phyloP scores from a whole-genome alignment of 1,139 yeast genomes.

The Yamadazyma triangularis region DNA sequence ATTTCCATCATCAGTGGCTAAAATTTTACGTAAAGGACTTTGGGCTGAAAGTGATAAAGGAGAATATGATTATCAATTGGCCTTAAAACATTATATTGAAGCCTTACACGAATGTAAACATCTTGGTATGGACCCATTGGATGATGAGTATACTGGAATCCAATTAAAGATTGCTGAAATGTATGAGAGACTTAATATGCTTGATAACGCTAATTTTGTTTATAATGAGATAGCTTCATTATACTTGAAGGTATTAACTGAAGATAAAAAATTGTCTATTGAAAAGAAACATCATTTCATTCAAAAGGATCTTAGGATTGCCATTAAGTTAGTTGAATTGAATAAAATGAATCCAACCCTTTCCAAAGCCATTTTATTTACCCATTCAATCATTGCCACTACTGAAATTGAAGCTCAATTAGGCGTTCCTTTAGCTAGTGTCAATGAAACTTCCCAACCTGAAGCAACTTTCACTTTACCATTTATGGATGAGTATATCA shows the following conservation, averaged over 20 bases:
- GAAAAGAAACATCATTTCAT: conserved; percentile 39
- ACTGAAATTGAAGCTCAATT: conserved; percentile 29
- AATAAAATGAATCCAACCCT: conserved; percentile 47
- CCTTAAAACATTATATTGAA: conserved; percentile 63
- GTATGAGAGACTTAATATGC: conserved; percentile 64
- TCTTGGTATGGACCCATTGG: conserved; percentile 45
- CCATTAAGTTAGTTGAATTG: conserved; percentile 61
- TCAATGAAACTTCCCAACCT: background rate
- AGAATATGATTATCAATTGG: conserved; percentile 58
- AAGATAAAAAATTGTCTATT: conserved; percentile 16
- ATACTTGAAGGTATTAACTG: conserved; percentile 53
- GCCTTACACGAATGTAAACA: conserved; percentile 44
- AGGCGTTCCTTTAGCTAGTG: conserved; percentile 7
- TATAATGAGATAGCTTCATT: conserved; percentile 65
- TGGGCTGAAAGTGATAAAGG: conserved; percentile 82
- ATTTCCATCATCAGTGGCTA: conserved; percentile 58
- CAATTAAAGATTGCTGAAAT: conserved; percentile 84
- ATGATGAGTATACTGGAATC: conserved; percentile 61
- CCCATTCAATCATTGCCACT: conserved; percentile 65
- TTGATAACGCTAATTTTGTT: conserved; percentile 57
- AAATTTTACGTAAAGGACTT: conserved; percentile 63
- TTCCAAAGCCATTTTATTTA: conserved; percentile 55
- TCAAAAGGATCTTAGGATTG: conserved; percentile 67
- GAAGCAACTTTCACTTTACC: conserved; percentile 26
- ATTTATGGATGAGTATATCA: conserved; percentile 70